Conservation (phyloP, 2,329 filamentous ascomycete genomes). For the Penicillium palitans region DNA sequence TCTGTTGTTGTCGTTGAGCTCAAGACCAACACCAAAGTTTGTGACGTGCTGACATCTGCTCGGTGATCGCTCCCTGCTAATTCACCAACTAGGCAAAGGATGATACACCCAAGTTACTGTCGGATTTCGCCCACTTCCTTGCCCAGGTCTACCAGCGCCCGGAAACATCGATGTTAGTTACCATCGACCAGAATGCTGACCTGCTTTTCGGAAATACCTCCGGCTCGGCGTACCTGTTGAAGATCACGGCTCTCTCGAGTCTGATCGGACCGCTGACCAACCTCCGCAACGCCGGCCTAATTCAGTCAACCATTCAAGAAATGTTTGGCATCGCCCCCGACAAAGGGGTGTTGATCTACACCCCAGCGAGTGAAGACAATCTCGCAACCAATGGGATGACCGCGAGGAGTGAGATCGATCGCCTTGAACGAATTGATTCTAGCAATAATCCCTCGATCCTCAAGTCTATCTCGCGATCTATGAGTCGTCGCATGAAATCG, state of each 20-base stretch:
- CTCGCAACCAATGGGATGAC: constrained; percentile 71
- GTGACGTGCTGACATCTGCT: constrained; percentile 24
- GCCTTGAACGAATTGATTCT: constrained; percentile 50
- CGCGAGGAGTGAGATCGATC: constrained; percentile 65
- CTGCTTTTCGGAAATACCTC: constrained; percentile 74
- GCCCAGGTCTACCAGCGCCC: constrained; percentile 74
- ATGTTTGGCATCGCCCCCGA: constrained; percentile 64
- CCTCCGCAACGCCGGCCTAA: constrained; percentile 73
- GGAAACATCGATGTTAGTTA: constrained; percentile 71
- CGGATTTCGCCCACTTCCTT: constrained; percentile 70
- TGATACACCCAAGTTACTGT: constrained; percentile 73
- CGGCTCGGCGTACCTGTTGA: constrained; percentile 77
- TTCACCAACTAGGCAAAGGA: constrained; percentile 56
- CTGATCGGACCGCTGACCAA: constrained; percentile 74
- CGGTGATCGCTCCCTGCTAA: constrained; percentile 20
- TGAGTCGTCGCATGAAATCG: constrained; percentile 40
- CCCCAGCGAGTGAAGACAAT: constrained; percentile 68
- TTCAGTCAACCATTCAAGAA: constrained; percentile 74
- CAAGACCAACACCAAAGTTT: constrained; percentile 64
- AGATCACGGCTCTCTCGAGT: constrained; percentile 67
- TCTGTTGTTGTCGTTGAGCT: constrained; percentile 64
- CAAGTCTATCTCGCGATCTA: constrained; percentile 40
- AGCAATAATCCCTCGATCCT: constrained; percentile 45
- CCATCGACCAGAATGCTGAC: constrained; percentile 71
- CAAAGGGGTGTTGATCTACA: constrained; percentile 72